Percentiles rank a stretch among this genome's conserved stretches.
phyloP scores from a whole-genome alignment of 805 yeast species.

The Metschnikowia orientalis region DNA sequence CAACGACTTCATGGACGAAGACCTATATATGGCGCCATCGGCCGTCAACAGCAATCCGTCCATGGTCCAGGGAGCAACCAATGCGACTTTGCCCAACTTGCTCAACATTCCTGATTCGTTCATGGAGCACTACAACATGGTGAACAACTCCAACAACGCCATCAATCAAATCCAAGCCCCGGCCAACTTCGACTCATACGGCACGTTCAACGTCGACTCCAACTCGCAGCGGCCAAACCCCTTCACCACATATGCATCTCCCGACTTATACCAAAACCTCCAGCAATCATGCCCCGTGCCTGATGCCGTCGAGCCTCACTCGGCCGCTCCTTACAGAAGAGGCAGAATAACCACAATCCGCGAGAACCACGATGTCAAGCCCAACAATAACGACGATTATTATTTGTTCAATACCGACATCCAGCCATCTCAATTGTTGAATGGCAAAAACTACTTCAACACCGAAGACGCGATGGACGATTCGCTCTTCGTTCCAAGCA shows the following conservation, averaged over 20 bases:
- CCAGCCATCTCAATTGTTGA: constrained; percentile 37
- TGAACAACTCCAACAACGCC: constrained; percentile 15
- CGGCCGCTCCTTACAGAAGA: constrained; percentile 18
- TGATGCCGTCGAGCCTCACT: constrained; percentile 9
- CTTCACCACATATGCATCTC: constrained; percentile 39
- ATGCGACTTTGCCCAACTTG: constrained; percentile 14
- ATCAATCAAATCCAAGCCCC: constrained; percentile 13
- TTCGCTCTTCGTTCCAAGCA: constrained; percentile 24
- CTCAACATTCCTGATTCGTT: constrained; percentile 32
- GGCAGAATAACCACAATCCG: constrained; percentile 33
- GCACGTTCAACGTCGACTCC: constrained; percentile 13
- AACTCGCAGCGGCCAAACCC: constrained; percentile 21
- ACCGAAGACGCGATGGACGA: constrained; percentile 24
- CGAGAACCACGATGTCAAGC: constrained; percentile 16
- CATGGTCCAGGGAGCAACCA: constrained; percentile 11
- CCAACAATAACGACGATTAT: constrained; percentile 32
- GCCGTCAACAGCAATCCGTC: constrained; percentile 5
- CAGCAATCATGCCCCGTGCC: constrained; percentile 10
- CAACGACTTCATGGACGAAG: constrained; percentile 59
- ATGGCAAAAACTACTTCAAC: constrained; percentile 21
- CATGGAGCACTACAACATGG: constrained; percentile 22
- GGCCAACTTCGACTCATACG: constrained; percentile 8
- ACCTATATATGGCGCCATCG: constrained; percentile 38
- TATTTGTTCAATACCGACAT: constrained; percentile 39
- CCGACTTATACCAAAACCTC: constrained; percentile 22